phyloP scores from a whole-genome alignment of 768 basidiomycete species.

The Boletus sp. region DNA sequence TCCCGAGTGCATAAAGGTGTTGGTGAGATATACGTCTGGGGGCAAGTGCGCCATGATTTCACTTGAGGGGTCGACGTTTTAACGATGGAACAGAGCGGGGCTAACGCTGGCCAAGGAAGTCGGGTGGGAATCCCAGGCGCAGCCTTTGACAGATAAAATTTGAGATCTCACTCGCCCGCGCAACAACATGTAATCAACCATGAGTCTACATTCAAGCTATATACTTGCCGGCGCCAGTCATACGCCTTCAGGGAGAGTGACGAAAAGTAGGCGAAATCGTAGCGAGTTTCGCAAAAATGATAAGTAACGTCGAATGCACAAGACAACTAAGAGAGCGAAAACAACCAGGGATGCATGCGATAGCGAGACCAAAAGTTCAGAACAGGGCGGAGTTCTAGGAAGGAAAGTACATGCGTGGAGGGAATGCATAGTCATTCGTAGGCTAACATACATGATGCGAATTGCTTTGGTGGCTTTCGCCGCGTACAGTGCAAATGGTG shows the following conservation, averaged over 20 bases:
- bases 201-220: conserved; percentile 14
- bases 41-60: conserved; percentile 29
- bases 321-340: conserved; percentile 27
- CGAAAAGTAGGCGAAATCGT: conserved; percentile 5
- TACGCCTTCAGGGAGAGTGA: neutral
- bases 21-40: conserved; percentile 31
- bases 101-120: neutral
- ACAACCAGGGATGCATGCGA: conserved; percentile 23
- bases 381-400: conserved; percentile 17
- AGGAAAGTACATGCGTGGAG: conserved; percentile 22
- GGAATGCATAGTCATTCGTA: conserved; percentile 20
- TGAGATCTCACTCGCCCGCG: neutral
- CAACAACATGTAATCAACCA: neutral
- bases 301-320: conserved; percentile 8
- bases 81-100: conserved; percentile 10
- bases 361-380: conserved; percentile 8
- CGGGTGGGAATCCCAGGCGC: conserved; percentile 19
- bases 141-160: conserved; percentile 18
- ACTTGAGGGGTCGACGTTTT: conserved; percentile 9
- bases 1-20: conserved; percentile 32
- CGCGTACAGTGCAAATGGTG: conserved; percentile 28
- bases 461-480: conserved; percentile 24
- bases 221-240: neutral
- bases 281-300: conserved; percentile 7
- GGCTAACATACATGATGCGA: conserved; percentile 29